Percentiles rank a stretch among this genome's conserved stretches.
These are phyloP conservation scores for Lepraria neglecta DNA, from an alignment of 495 filamentous ascomycete genomes.

Conservation along the genomic window DNA sequence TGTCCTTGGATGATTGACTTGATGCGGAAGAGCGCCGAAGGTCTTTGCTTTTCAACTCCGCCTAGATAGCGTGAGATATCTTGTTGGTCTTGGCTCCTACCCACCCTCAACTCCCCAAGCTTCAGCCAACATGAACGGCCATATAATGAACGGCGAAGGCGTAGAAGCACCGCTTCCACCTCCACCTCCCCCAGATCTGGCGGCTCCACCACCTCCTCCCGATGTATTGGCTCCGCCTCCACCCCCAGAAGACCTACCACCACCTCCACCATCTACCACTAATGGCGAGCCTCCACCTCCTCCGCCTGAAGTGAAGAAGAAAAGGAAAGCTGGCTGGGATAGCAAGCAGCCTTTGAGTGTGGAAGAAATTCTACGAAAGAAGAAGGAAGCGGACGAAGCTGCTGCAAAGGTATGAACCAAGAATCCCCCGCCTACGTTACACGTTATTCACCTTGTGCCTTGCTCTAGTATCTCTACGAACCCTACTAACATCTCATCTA, in stretches of 20 bases:
- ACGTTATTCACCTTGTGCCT: slow-evolving; percentile 26
- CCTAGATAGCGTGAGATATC: neutral
- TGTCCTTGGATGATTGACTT: neutral
- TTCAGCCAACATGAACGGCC: slow-evolving; percentile 5
- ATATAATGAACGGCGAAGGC: slow-evolving; percentile 8
- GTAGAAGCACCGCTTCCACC: slow-evolving; percentile 2
- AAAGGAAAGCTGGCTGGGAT: slow-evolving; percentile 53
- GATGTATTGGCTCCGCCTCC: slow-evolving; percentile 51
- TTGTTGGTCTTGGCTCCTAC: neutral
- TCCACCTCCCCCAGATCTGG: slow-evolving; percentile 16
- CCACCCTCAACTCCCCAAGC: neutral
- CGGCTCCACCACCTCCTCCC: slow-evolving; percentile 27
- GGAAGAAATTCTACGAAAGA: slow-evolving; percentile 70
- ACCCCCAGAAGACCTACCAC: slow-evolving; percentile 51
- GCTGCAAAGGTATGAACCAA: slow-evolving; percentile 57
- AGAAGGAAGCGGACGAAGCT: slow-evolving; percentile 70
- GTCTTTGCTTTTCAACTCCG: too few species aligned
- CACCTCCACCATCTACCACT: slow-evolving; percentile 44
- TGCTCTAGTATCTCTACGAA: slow-evolving; percentile 26
- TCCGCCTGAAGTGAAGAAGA: slow-evolving; percentile 35
- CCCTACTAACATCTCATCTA: slow-evolving; percentile 29
- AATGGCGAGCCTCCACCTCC: slow-evolving; percentile 36
- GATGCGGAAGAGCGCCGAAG: neutral
- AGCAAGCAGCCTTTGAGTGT: slow-evolving; percentile 55
- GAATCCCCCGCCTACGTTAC: neutral